Evolutionary conservation across 129 eudicot genomes (phyloP).

Genomic region (Artemisia tridentata): DNA sequence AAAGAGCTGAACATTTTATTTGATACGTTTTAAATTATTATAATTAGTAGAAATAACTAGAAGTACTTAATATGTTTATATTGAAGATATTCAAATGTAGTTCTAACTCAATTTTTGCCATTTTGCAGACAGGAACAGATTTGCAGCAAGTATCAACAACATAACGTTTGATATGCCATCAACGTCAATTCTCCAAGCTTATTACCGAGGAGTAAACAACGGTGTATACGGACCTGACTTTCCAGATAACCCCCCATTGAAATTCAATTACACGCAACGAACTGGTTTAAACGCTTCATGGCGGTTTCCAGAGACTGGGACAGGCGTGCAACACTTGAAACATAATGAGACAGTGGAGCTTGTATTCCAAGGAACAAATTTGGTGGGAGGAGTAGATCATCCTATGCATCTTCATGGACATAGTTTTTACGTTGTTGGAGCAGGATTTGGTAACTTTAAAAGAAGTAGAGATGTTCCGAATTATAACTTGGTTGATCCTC

Average conservation of each 20-base stretch:
- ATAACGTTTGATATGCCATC: constrained; percentile 30
- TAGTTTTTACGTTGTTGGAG: no score
- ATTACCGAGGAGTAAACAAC: constrained; percentile 23
- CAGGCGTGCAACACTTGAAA: not conserved
- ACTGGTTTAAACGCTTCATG: constrained; percentile 11
- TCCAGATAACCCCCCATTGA: constrained; percentile 33
- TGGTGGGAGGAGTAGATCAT: constrained; percentile 18
- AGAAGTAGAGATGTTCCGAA: no score
- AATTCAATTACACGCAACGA: constrained; percentile 33
- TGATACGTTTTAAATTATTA: no score
- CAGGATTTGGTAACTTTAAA: no score
- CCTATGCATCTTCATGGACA: no score
- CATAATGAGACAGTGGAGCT: constrained; percentile 30
- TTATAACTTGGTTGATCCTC: no score
- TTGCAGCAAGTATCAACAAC: constrained; percentile 44
- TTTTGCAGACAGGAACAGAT: not conserved
- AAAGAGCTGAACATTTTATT: no score
- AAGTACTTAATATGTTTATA: constrained; percentile 2
- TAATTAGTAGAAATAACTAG: no score
- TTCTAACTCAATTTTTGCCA: no score
- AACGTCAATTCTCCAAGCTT: constrained; percentile 26
- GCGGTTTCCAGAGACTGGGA: constrained; percentile 21
- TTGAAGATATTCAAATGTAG: no score
- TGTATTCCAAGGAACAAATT: constrained; percentile 44
- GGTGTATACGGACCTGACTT: constrained; percentile 32